Conservation (phyloP, 2,329 filamentous ascomycete species). For the Pestalotiopsis sp. region DNA sequence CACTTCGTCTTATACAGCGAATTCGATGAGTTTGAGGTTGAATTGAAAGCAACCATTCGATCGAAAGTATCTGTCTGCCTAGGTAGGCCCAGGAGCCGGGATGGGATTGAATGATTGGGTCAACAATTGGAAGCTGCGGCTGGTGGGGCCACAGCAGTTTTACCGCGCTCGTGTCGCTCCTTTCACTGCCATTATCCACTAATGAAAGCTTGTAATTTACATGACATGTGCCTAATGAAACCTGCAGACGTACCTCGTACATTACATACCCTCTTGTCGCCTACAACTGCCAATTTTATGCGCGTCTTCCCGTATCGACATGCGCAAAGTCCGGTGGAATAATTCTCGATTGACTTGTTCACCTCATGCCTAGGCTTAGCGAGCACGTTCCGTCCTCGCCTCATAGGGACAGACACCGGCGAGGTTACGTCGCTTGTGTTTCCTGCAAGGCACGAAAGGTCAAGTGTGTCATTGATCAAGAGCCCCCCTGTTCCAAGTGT, state of each 20-base stretch:
- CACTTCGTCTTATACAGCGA: neutral
- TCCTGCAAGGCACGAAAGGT: no score
- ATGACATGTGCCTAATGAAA: no score
- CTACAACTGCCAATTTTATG: no score
- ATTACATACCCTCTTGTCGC: no score
- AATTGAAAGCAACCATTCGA: neutral
- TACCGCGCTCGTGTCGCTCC: neutral
- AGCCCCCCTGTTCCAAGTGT: neutral
- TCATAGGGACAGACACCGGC: no score
- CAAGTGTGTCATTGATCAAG: no score
- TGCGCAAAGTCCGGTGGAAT: no score
- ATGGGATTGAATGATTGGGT: neutral
- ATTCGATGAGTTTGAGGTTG: neutral
- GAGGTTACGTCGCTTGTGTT: no score
- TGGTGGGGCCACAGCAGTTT: neutral
- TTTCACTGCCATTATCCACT: neutral
- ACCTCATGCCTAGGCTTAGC: no score
- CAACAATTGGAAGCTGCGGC: neutral
- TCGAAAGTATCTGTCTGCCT: neutral
- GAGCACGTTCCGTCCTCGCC: no score
- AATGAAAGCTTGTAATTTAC: neutral
- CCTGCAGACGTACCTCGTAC: no score
- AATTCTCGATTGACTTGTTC: neutral
- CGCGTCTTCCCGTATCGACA: no score
- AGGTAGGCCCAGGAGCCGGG: neutral